These are phyloP conservation scores for sorghum (Sorghum bicolor) DNA, from an alignment of 176 grass and related monocot genomes.

Conservation along the genomic window DNA sequence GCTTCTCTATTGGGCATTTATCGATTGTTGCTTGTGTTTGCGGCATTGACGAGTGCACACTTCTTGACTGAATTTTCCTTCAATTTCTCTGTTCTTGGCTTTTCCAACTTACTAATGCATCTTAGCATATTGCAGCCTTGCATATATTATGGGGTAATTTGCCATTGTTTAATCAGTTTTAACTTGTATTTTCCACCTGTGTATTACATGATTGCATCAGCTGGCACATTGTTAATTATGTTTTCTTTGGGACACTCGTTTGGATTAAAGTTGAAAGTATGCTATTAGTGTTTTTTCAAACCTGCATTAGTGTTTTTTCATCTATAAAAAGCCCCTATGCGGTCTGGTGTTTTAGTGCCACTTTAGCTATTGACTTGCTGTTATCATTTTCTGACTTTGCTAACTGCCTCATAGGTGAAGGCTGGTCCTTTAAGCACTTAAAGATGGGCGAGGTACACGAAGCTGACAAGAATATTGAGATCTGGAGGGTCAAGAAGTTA, in stretches of 20 bases:
- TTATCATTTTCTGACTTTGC: neutral
- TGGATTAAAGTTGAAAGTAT: neutral
- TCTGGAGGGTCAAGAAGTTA: conserved; percentile 64
- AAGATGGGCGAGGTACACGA: conserved; percentile 41
- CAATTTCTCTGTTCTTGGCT: neutral
- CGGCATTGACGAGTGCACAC: neutral
- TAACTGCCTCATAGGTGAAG: conserved; percentile 15
- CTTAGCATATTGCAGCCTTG: neutral
- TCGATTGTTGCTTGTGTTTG: neutral
- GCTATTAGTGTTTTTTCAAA: neutral
- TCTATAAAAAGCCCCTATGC: neutral
- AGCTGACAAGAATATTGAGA: conserved; percentile 55
- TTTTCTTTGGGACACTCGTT: neutral
- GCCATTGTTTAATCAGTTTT: neutral
- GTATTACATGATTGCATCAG: neutral
- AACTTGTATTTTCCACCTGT: neutral
- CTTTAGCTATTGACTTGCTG: neutral
- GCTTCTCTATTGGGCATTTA: neutral
- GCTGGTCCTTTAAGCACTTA: neutral
- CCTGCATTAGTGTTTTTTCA: neutral
- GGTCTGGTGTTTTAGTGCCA: neutral
- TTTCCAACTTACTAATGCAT: neutral
- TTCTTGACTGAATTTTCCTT: neutral
- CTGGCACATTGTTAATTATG: neutral
- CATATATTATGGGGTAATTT: neutral